Evolutionary conservation across 1,284 basidiomycete species (phyloP), one percentile per base, ranked within the genome.

Genomic region (Pseudozyma hubeiensis): DNA sequence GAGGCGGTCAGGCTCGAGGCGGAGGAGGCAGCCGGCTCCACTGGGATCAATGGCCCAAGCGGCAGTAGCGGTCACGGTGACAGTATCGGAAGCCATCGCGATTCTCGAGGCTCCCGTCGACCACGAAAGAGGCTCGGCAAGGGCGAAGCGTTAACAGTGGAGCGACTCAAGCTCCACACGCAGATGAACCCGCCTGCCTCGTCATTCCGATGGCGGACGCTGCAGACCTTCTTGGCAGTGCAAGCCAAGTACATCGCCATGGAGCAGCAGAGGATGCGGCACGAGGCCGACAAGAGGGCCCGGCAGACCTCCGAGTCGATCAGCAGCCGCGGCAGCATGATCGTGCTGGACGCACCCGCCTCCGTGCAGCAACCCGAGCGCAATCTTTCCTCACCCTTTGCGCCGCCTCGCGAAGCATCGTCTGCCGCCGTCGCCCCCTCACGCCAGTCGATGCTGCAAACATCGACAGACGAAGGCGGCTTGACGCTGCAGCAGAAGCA

Each of bases 131-230:
- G 72, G 54, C 64, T 87, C 11, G 85, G 84, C 1, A 78, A 72
- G 50, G 82, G 85, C 29, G 81, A 86, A 35, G 67, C 79, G 7
- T 74, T 87, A 29, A 85, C 85, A n/a, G 75, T 77, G 1, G 78
- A 81, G n/a, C 80, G 81, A 81, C 86, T 99, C 77, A 94, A 91
- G 85, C 84, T 94, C 33, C 94, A 94, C 91, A 87, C 93, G 55
- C 91, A 89, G 60, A 90, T 96, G 86, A 88, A 87, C 73, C 86
- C 86, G 4, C 86, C 87, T 3, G 87, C 88, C 0, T 87, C 87
- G 5, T 85, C 86, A 2, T 86, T 87, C 72, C 86, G 87, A 11
- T 87, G 86, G 84, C 84, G 85, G 37, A 86, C 86, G 14, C 81
- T 88, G 14, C 87, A 88, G 70, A 82, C 75, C 5, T 88, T 86